phyloP scores from a whole-genome alignment of 2,329 filamentous ascomycete genomes.

The Laburnicola sp. region DNA sequence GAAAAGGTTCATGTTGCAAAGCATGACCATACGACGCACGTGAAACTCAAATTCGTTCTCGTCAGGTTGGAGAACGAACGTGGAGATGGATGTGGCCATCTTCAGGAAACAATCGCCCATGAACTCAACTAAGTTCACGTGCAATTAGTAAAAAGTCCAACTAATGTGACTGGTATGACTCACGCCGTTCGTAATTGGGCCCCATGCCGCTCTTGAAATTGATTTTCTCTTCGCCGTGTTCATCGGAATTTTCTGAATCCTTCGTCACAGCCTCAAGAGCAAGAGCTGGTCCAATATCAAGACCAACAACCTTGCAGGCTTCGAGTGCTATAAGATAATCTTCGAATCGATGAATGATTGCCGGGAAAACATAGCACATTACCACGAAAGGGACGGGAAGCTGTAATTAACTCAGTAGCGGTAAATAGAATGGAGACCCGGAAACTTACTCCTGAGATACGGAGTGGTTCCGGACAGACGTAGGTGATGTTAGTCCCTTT shows the following conservation, averaged over 20 bases:
- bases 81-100: constrained; percentile 87
- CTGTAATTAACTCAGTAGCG: constrained; percentile 47
- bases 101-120: constrained; percentile 93
- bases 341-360: constrained; percentile 82
- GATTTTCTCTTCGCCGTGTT: constrained; percentile 67
- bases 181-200: constrained; percentile 67
- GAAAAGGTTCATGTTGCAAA: constrained; percentile 91
- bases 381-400: constrained; percentile 70
- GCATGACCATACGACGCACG: constrained; percentile 83
- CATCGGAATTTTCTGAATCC: constrained; percentile 81
- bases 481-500: constrained; percentile 60
- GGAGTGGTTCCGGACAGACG: constrained; percentile 75
- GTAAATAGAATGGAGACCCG: not conserved
- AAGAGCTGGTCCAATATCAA: constrained; percentile 67
- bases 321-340: constrained; percentile 79
- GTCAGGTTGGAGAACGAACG: constrained; percentile 75
- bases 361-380: constrained; percentile 76
- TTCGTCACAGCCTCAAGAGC: constrained; percentile 92
- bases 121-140: constrained; percentile 62
- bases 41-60: constrained; percentile 86
- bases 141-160: not conserved
- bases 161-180: not conserved
- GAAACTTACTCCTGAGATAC: constrained; percentile 70
- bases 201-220: constrained; percentile 86
- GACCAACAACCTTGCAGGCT: constrained; percentile 65